These are phyloP conservation scores for Phytopythium mirpurense DNA, from an alignment of 352 stramenopile species.

Conservation along the genomic window DNA sequence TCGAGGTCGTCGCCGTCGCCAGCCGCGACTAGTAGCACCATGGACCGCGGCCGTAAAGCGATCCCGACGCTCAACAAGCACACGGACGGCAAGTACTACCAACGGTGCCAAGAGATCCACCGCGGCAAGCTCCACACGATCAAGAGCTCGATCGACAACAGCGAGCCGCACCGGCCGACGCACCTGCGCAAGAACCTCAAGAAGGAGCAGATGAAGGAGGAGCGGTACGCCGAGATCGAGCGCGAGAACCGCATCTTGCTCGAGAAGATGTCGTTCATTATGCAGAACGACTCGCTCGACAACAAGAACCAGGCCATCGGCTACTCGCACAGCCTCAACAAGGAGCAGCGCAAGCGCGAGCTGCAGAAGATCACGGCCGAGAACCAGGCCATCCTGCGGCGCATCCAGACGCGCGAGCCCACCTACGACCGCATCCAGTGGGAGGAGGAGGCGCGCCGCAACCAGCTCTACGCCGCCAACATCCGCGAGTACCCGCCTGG, in stretches of 20 bases:
- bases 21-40: constrained; percentile 13
- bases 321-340: constrained; percentile 84
- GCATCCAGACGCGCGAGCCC: constrained; percentile 88
- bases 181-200: constrained; percentile 95
- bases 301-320: constrained; percentile 79
- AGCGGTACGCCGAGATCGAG: constrained; percentile 93
- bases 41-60: constrained; percentile 83
- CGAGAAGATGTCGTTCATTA: constrained; percentile 97
- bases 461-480: constrained; percentile 82
- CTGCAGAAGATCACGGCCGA: constrained; percentile 84
- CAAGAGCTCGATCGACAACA: constrained; percentile 96
- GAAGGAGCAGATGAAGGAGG: constrained; percentile 96
- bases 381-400: constrained; percentile 84
- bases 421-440: constrained; percentile 89
- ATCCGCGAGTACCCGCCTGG: constrained; percentile 82
- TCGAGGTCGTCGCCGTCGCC: neutral
- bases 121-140: constrained; percentile 74
- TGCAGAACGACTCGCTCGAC: constrained; percentile 83
- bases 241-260: constrained; percentile 95
- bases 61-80: constrained; percentile 87
- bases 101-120: constrained; percentile 83
- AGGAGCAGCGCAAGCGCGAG: constrained; percentile 73
- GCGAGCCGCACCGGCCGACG: constrained; percentile 84
- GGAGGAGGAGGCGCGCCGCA: constrained; percentile 84
- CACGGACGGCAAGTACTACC: constrained; percentile 83